Base-by-base conservation (phyloP, 148 eudicot species). In the Amaranthus cruentus region DNA sequence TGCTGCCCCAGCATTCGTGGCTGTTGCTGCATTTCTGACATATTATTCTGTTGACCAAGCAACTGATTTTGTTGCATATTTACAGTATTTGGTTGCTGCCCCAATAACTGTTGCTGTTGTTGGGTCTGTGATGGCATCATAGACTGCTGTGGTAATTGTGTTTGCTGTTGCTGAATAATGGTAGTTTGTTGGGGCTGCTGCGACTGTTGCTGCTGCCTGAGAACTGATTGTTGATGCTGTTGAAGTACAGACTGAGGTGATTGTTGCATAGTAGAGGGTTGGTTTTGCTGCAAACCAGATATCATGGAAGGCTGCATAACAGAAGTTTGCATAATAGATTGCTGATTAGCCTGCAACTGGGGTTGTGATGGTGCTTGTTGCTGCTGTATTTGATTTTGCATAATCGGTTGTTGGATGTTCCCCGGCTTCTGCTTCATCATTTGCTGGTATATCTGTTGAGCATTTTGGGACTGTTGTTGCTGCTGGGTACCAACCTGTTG, bases 21-120 rank as follows among this genome's bases (percentile, higher is more conserved):
- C 42, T 80, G 84, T 75, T 89, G 91, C 81, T 88, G 97, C 84
- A 91, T 62, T 69, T 89, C 98, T 52, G 89, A 82, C 51, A 88
- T 82, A 79, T 83, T 84, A 81, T 66, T 87, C 77, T 83, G 96
- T 73, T 91, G 93, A 28, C 86, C 86, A 57, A 86, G 73, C 46
- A 87, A 75, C 73, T 86, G 90, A 74, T 79, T 86, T 76, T 83
- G 89, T 56, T 87, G 88, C 83, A 90, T 76, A 75, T 77, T 81
- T 46, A 82, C 75, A 52, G 81, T 74, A 78, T 73, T 88, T 52
- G 83, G 63, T 73, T 86, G 96, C 54, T 87, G 87, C 64, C 88
- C 84, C 64, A 80, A 75, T 54, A 84, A 49, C 21, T 68, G 78
- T 47, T 71, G 74, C 66, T 71, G 79, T 62, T 77, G 93, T 68